Base-by-base conservation (phyloP, 2,329 filamentous ascomycete genomes). In the Phaeosphaeriaceae sp. region DNA sequence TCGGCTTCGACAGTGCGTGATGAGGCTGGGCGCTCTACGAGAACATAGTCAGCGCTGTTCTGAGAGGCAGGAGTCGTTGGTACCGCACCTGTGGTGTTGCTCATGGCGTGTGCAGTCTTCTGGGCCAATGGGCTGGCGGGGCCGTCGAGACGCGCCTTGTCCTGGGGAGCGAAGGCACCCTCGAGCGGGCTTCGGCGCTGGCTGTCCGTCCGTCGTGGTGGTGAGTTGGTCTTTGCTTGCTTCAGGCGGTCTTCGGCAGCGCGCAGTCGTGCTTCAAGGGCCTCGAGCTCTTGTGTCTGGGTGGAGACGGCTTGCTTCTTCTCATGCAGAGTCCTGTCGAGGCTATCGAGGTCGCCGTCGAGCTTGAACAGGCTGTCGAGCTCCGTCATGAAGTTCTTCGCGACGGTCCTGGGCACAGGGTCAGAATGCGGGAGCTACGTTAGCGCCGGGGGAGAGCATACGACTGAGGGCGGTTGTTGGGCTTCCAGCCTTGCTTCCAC, bases 301-400 rank as follows among this genome's bases (percentile, higher is more conserved):
- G 85, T 86, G 63, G 85, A 86, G 73, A 98, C 89, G 59, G 87
- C 86, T 74, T 92, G 88, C 80, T 95, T 95, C 79, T 93, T 94
- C 78, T 92, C 86, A 75, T 92, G 86, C 60, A 97, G 87, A 66
- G 90, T 87, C 75, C 89, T 84, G 71, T 91, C 87, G 36, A 96
- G 84, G 61, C 90, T 86, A 71, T 89, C 87, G 57, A 95, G 78
- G 67, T 89, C 89, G 78, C 88, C 90, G 68, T 95, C 91, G 73
- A 97, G 89, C 72, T 91, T 90, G 82, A 97, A 97, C 68, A 96
- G 90, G 75, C 92, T 90, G 82, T 94, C 91, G 60, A 97, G 84
- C 76, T 94, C 91, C 46, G 88, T 84, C 58, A 92, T 94, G 80
- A 97, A 97, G 74, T 90, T 92, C 69, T 88, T 90, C 53, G 93